phyloP scores from a whole-genome alignment of 2,329 filamentous ascomycete genomes.

The Penicillium sumatraense region DNA sequence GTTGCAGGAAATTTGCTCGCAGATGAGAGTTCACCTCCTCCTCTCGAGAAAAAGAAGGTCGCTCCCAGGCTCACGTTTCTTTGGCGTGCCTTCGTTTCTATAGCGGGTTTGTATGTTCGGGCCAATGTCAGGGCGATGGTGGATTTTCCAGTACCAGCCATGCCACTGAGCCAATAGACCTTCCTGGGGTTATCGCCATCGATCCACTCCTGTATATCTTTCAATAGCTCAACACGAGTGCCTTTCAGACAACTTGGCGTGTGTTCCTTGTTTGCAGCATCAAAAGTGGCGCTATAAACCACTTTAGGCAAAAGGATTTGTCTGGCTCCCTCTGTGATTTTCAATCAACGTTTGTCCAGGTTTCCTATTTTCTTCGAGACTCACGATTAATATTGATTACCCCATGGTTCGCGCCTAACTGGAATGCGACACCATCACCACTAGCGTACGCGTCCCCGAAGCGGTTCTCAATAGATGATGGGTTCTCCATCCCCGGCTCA shows the following conservation, averaged over 20 bases:
- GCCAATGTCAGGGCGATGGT: neutral
- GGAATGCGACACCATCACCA: slow-evolving; percentile 7
- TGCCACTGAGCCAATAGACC: neutral
- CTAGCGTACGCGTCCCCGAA: neutral
- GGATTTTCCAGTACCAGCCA: neutral
- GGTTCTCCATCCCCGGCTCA: slow-evolving; percentile 1
- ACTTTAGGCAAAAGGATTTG: neutral
- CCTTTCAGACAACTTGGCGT: neutral
- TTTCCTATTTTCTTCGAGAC: no score
- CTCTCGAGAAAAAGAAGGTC: slow-evolving; percentile 3
- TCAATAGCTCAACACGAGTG: neutral
- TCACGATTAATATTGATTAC: slow-evolving; percentile 7
- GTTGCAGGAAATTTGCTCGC: slow-evolving; percentile 1
- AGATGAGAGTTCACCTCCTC: slow-evolving; percentile 3
- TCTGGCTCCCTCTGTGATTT: slow-evolving; percentile 1
- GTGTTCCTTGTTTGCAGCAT: slow-evolving; percentile 1
- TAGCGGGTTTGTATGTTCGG: neutral
- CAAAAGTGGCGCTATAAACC: neutral
- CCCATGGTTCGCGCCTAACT: slow-evolving; percentile 1
- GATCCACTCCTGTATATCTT: neutral
- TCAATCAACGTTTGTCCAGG: neutral
- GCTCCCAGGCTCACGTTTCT: slow-evolving; percentile 1
- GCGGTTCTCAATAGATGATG: neutral
- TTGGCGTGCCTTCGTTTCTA: neutral
- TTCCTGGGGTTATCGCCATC: neutral